Evolutionary conservation across 2,329 filamentous ascomycete species (phyloP), one percentile per base, ranked within the genome.

Genomic region (Hymenoscyphus fraxineus): DNA sequence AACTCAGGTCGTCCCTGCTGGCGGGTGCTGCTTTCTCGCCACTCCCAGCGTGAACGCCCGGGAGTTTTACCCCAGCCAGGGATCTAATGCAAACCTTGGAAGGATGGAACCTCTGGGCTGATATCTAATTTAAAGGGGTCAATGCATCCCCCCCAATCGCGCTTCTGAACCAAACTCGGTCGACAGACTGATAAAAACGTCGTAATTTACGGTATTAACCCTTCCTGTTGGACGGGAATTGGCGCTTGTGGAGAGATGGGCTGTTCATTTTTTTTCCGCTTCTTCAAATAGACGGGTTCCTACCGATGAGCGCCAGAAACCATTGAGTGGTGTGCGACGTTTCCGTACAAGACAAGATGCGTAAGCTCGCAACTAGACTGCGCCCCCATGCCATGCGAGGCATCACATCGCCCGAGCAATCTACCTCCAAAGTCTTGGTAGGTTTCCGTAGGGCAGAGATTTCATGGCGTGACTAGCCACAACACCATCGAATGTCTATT

Each of bases 81-180:
- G 7, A 22, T 22, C 44, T 19, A 51, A 3, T 19, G 41, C 41
- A 19, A 19, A 47, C 44, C 44, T 51, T 51, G 44, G 54, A 61
- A 56, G 59, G 59, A 61, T 61, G 59, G 19, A 27, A 54, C 55
- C 19, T 27, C 55, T 15, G 13, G 22, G 32, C 51, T 32, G 27
- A 56, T 41, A 61, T 41, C 51, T 47, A 57, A 56, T 55, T 61
- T 61, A 55, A 44, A 56, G 47, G 47, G 59, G 44, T 54, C 44
- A 61, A 60, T 60, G 39, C 59, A 16, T 5, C 13, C 27, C 58
- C 22, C 15, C 56, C 56, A 58, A 58, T 58, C 35, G 35, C 9
- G 56, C 56, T 13, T 35, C 35, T 35, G 35, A 35, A 10, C 35
- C 35, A 9, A 10, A 35, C 35, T 35, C 6, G 35, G 35, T 35